A percentile compares a stretch with the other conserved stretches of the same genome.
phyloP scores from a whole-genome alignment of 208 protist species.

The Crithidia fasciculata region DNA sequence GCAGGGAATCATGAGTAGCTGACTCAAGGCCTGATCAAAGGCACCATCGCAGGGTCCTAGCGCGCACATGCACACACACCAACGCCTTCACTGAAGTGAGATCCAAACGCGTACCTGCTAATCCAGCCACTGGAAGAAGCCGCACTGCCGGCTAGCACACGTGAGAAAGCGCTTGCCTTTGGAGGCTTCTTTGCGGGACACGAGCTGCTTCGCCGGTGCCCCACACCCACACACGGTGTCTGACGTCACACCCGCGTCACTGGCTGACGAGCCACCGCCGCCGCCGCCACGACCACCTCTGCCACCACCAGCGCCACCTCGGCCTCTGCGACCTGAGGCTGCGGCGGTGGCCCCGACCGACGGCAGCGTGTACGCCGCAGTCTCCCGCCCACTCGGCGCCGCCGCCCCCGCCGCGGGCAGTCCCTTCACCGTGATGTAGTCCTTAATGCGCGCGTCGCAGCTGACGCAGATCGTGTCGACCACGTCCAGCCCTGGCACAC shows the following conservation, averaged over 20 bases:
- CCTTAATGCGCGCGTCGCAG: constrained; percentile 80
- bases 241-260: background rate
- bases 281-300: constrained; percentile 7
- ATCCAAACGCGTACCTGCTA: background rate
- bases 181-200: constrained; percentile 77
- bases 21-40: too few species aligned
- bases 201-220: constrained; percentile 63
- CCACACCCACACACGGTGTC: constrained; percentile 68
- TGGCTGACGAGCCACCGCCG: background rate
- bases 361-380: constrained; percentile 59
- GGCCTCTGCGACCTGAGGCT: constrained; percentile 14
- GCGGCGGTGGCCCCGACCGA: constrained; percentile 23
- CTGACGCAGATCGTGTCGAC: constrained; percentile 77
- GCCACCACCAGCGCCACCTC: constrained; percentile 22
- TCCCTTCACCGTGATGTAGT: constrained; percentile 78
- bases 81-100: background rate
- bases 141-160: constrained; percentile 67
- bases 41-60: too few species aligned
- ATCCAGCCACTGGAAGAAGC: constrained; percentile 87
- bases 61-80: too few species aligned
- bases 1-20: too few species aligned
- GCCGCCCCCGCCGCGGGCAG: constrained; percentile 1
- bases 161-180: constrained; percentile 76
- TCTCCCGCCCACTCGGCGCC: background rate
- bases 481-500: constrained; percentile 68